phyloP scores from a whole-genome alignment of 2,329 filamentous ascomycete genomes.

The Rutstroemia sp. region DNA sequence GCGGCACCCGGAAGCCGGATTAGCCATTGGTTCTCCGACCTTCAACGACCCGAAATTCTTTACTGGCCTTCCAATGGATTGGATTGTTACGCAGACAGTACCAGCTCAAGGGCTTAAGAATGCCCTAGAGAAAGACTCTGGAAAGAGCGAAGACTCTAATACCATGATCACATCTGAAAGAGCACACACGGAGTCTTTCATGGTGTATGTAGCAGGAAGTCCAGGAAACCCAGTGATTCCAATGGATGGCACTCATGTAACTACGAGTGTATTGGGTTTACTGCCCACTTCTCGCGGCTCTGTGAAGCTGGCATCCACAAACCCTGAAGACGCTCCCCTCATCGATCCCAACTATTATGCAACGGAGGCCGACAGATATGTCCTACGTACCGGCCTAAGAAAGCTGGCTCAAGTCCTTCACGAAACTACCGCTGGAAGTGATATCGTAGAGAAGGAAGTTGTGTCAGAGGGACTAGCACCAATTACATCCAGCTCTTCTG shows the following conservation, averaged over 20 bases:
- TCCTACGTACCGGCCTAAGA: slow-evolving; percentile 8
- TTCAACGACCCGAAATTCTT: not conserved
- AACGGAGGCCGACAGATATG: slow-evolving; percentile 11
- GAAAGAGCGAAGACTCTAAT: not conserved
- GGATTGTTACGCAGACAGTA: not conserved
- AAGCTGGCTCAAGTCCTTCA: not conserved
- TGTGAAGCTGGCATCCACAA: slow-evolving; percentile 5
- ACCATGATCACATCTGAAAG: not conserved
- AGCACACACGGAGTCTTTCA: not conserved
- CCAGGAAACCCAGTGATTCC: not conserved
- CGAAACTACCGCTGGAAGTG: slow-evolving; percentile 23
- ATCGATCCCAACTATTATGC: slow-evolving; percentile 15
- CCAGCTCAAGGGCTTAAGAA: not conserved
- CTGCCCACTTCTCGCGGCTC: slow-evolving; percentile 14
- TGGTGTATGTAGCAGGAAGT: not conserved
- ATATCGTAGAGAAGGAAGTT: slow-evolving; percentile 3
- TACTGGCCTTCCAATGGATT: not conserved
- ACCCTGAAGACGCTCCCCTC: slow-evolving; percentile 2
- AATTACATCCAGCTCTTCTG: slow-evolving; percentile 35
- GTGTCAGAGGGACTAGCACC: slow-evolving; percentile 16
- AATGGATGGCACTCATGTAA: slow-evolving; percentile 12
- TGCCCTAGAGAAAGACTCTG: not conserved
- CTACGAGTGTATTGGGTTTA: not conserved
- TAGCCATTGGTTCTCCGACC: not conserved
- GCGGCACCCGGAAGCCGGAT: not conserved